These are phyloP conservation scores for Bipolaris sorokiniana DNA, from an alignment of 2,329 filamentous ascomycete genomes.

Conservation along the genomic window DNA sequence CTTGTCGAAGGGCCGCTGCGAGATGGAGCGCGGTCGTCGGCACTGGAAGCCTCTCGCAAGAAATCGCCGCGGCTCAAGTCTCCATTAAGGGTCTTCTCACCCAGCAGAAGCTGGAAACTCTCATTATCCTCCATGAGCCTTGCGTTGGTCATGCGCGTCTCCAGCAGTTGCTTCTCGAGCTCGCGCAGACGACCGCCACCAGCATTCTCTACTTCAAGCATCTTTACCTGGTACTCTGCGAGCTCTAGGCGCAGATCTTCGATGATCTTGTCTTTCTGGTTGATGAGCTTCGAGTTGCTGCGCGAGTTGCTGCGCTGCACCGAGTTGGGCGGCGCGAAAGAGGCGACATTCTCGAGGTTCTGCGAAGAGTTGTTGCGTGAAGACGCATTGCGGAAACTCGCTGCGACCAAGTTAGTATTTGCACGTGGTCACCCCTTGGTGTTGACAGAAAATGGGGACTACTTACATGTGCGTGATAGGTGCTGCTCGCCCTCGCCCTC, in stretches of 20 bases:
- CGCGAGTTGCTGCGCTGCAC: constrained; percentile 86
- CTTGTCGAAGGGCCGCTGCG: constrained; percentile 46
- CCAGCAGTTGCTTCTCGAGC: constrained; percentile 87
- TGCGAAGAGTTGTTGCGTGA: constrained; percentile 60
- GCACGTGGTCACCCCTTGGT: not conserved
- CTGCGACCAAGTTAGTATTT: constrained; percentile 36
- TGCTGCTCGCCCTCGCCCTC: constrained; percentile 56
- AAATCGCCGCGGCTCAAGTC: constrained; percentile 87
- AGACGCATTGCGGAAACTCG: constrained; percentile 54
- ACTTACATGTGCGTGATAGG: constrained; percentile 60
- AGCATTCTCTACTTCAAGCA: constrained; percentile 91
- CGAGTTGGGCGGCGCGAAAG: constrained; percentile 86
- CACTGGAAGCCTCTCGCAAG: constrained; percentile 60
- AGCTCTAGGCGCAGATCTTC: constrained; percentile 90
- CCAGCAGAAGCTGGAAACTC: constrained; percentile 92
- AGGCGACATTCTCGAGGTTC: constrained; percentile 75
- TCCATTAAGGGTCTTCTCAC: constrained; percentile 93
- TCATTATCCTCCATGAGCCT: constrained; percentile 98
- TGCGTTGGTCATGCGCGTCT: constrained; percentile 94
- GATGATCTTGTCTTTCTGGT: constrained; percentile 96
- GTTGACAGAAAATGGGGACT: constrained; percentile 28
- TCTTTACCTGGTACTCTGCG: constrained; percentile 92
- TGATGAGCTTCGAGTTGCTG: constrained; percentile 85
- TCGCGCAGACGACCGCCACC: constrained; percentile 86
- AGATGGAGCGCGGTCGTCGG: constrained; percentile 42